Conservation (phyloP, 2,329 filamentous ascomycete genomes). For the Tolypocladium ovalisporum region DNA sequence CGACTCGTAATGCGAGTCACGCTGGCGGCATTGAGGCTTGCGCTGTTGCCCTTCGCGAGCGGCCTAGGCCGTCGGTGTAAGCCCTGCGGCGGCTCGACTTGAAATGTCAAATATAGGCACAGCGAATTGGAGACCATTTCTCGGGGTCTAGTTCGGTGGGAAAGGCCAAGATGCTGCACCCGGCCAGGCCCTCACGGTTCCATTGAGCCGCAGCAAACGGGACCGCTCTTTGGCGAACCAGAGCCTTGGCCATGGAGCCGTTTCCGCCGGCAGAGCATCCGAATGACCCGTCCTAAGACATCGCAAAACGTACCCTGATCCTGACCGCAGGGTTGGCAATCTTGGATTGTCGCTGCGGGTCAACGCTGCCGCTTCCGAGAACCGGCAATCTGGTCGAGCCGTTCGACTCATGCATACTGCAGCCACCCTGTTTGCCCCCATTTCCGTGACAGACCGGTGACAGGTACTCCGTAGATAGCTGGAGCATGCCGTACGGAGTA, state of each 20-base stretch:
- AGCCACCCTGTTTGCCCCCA: background rate
- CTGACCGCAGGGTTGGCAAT: background rate
- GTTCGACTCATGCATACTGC: background rate
- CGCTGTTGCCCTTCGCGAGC: no score
- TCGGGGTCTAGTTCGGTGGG: no score
- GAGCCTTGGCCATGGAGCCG: background rate
- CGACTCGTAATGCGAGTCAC: background rate
- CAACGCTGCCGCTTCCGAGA: background rate
- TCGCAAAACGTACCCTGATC: background rate
- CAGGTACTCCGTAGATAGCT: no score
- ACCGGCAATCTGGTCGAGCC: background rate
- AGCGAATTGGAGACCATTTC: background rate
- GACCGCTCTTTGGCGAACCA: background rate
- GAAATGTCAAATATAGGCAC: no score
- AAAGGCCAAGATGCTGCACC: background rate
- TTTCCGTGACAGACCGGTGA: background rate
- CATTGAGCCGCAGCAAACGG: background rate
- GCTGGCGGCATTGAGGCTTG: background rate
- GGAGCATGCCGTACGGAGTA: no score
- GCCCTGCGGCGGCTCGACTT: background rate
- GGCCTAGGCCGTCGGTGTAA: background rate
- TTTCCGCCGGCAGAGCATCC: background rate
- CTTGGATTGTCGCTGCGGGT: background rate
- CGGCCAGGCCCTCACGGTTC: background rate
- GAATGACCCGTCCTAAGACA: background rate